These are phyloP conservation scores for Apiospora pterosperma DNA, from an alignment of 2,329 filamentous ascomycete species.

Conservation along the genomic window DNA sequence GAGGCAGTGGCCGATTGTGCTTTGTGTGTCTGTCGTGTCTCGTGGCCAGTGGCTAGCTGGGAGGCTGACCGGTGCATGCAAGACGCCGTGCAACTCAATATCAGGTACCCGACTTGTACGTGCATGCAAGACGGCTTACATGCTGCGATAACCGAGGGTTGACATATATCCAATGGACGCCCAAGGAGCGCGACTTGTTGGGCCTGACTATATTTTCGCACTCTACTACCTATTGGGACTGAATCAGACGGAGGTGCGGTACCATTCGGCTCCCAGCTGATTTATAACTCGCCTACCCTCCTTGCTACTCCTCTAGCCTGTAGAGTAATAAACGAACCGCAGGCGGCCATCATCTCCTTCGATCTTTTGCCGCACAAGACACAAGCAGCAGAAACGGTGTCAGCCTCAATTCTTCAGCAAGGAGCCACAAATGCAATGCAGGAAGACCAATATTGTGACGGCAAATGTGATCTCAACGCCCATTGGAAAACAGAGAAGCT, in stretches of 20 bases:
- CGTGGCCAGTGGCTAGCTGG: not conserved
- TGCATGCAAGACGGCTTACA: not conserved
- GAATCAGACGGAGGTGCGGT: not conserved
- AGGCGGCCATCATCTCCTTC: not conserved
- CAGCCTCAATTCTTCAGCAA: not conserved
- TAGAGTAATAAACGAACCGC: not conserved
- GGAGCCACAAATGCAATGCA: not conserved
- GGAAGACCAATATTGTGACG: not conserved
- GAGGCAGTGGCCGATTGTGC: not conserved
- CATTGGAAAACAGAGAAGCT: not conserved
- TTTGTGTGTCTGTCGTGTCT: not conserved
- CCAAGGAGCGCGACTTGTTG: not conserved
- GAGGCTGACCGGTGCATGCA: not conserved
- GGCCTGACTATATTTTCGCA: not conserved
- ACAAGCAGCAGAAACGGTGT: not conserved
- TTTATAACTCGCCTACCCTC: too few relatives aligned
- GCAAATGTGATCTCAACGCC: not conserved
- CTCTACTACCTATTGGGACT: not conserved
- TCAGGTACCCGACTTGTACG: not conserved
- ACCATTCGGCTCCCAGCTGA: not conserved
- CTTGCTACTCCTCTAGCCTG: too few relatives aligned
- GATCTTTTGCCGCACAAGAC: not conserved
- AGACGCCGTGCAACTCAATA: not conserved
- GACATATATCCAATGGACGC: not conserved
- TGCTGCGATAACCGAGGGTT: not conserved